A percentile compares a stretch with the other conserved stretches of the same genome.
Evolutionary conservation across 495 filamentous ascomycete genomes (phyloP).

Genomic region (Achaetomiella virescens): DNA sequence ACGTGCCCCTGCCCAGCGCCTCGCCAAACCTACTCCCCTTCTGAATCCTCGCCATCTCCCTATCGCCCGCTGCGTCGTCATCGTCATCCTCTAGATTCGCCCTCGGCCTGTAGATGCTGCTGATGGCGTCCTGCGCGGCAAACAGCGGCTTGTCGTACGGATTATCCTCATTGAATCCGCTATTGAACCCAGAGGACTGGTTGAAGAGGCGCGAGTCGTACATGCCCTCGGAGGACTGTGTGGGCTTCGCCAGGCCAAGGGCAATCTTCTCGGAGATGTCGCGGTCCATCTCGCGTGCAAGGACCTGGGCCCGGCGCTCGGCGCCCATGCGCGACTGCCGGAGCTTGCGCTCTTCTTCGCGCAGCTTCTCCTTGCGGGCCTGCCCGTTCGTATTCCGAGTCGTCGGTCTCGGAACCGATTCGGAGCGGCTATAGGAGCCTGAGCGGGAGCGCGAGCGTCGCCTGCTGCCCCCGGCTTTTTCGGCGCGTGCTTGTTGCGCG

Average conservation of each 20-base stretch:
- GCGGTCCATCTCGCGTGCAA: constrained; percentile 92
- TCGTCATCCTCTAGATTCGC: constrained; percentile 64
- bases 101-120: constrained; percentile 84
- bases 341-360: constrained; percentile 80
- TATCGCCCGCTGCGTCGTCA: constrained; percentile 71
- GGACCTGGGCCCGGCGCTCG: constrained; percentile 79
- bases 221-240: constrained; percentile 83
- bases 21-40: constrained; percentile 76
- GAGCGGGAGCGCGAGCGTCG: constrained; percentile 42
- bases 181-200: constrained; percentile 79
- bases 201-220: constrained; percentile 96
- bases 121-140: constrained; percentile 92
- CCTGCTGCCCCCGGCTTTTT: constrained; percentile 50
- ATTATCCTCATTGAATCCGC: constrained; percentile 96
- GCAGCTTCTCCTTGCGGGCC: constrained; percentile 69
- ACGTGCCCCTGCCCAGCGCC: constrained; percentile 80
- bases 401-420: constrained; percentile 56
- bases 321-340: constrained; percentile 94
- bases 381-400: constrained; percentile 67
- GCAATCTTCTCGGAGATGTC: constrained; percentile 98
- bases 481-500: constrained; percentile 86
- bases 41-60: constrained; percentile 79
- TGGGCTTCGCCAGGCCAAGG: constrained; percentile 89
- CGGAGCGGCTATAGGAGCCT: constrained; percentile 47
- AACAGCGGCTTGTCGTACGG: constrained; percentile 96